Percentiles rank a stretch among this genome's conserved stretches.
phyloP scores from a whole-genome alignment of 257 asterid species.

The Solanum medicagineum region DNA sequence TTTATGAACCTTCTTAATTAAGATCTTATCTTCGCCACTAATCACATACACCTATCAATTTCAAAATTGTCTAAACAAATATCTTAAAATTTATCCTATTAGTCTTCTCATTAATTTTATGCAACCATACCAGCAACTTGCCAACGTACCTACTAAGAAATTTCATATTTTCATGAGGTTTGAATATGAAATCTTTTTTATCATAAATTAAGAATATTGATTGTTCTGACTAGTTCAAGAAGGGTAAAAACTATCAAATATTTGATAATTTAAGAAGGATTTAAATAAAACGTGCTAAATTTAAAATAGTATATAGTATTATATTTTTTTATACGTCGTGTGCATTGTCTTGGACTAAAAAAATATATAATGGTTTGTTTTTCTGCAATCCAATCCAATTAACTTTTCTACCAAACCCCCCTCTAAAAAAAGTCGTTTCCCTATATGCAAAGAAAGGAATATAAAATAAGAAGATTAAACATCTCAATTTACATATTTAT shows the following conservation, averaged over 20 bases:
- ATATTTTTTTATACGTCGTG: background rate
- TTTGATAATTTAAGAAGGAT: accelerated
- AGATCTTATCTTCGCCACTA: no score
- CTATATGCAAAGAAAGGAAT: background rate
- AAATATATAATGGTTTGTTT: background rate
- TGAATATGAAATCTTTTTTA: background rate
- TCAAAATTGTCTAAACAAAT: background rate
- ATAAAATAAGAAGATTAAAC: background rate
- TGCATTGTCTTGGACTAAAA: background rate
- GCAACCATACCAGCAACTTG: background rate
- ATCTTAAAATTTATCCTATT: background rate
- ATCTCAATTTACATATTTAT: background rate
- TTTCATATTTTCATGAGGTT: background rate
- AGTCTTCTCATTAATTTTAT: background rate
- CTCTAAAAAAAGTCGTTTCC: background rate
- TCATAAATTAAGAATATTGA: background rate
- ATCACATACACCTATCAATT: background rate
- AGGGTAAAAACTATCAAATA: background rate
- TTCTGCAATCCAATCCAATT: background rate
- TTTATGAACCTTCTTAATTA: no score
- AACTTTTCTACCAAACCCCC: background rate
- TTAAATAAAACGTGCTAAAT: accelerated
- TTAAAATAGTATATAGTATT: background rate
- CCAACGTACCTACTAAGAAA: background rate
- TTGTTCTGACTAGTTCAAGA: background rate